Percentiles rank a stretch among this genome's conserved stretches.
These are phyloP conservation scores for Trypanosoma scelopori DNA, from an alignment of 208 protist species.

Conservation along the genomic window DNA sequence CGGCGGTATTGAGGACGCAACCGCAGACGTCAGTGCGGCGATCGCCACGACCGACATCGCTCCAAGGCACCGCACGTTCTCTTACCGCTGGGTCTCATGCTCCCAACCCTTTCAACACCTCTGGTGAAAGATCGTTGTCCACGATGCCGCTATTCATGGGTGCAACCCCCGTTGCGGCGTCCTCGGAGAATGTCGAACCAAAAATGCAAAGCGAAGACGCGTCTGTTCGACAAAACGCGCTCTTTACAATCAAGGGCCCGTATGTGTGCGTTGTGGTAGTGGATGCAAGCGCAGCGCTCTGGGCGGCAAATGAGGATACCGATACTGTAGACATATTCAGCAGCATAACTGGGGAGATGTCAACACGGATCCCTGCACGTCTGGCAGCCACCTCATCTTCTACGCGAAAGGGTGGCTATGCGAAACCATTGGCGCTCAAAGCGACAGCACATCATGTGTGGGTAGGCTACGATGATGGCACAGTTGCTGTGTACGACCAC, in stretches of 20 bases:
- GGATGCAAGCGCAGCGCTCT: slow-evolving; percentile 46
- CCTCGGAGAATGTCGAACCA: not conserved
- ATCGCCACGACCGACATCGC: no score
- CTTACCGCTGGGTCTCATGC: no score
- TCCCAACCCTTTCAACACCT: no score
- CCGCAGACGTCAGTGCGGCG: no score
- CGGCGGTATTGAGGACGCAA: no score
- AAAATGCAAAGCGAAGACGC: not conserved
- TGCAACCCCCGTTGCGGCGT: not conserved
- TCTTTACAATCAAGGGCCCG: slow-evolving; percentile 42
- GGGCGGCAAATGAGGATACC: slow-evolving; percentile 49
- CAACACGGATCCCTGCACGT: slow-evolving; percentile 24
- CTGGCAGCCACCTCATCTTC: not conserved
- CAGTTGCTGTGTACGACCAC: slow-evolving; percentile 76
- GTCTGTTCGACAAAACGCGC: slow-evolving; percentile 24
- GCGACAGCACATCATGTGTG: slow-evolving; percentile 68
- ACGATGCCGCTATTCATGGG: not conserved
- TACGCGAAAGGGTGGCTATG: not conserved
- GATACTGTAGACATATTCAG: slow-evolving; percentile 69
- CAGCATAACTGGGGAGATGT: slow-evolving; percentile 52
- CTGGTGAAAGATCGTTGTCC: no score
- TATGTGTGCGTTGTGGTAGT: slow-evolving; percentile 41
- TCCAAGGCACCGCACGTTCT: no score
- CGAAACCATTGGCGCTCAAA: slow-evolving; percentile 35
- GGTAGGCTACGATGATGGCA: slow-evolving; percentile 73